A percentile compares a stretch with the other conserved stretches of the same genome.
Evolutionary conservation across 495 filamentous ascomycete species (phyloP).

Genomic region (Cercophora samala): DNA sequence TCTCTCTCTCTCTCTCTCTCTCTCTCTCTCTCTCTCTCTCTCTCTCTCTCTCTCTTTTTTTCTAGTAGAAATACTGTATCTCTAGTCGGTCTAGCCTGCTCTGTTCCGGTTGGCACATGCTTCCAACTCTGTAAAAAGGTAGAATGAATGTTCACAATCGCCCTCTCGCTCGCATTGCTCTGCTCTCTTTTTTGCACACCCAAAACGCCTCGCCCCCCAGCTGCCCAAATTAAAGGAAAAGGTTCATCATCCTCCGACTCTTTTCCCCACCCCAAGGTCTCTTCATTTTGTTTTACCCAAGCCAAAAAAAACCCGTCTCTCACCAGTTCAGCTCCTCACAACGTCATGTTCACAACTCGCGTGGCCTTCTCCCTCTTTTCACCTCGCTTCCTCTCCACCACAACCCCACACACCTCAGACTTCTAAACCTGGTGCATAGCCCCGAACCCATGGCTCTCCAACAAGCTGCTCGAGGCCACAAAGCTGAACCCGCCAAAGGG

Average conservation of each 20-base stretch:
- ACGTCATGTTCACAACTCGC: too few relatives aligned
- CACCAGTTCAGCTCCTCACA: background rate
- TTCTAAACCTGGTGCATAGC: constrained; percentile 10
- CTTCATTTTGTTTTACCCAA: background rate
- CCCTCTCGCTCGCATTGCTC: background rate
- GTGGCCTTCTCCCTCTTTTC: background rate
- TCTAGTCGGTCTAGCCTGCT: background rate
- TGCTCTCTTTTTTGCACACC: background rate
- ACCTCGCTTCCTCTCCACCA: background rate
- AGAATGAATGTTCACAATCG: background rate
- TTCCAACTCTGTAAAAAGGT: background rate
- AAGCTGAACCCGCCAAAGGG: constrained; percentile 95
- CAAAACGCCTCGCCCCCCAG: background rate
- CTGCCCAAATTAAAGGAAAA: background rate
- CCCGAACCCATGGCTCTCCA: constrained; percentile 52
- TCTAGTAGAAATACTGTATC: background rate
- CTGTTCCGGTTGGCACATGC: background rate
- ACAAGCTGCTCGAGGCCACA: constrained; percentile 81
- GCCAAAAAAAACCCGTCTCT: background rate
- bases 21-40: background rate
- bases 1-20: too few relatives aligned
- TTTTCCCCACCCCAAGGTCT: background rate
- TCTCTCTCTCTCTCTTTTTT: background rate
- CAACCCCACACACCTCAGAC: background rate
- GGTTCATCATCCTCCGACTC: background rate